These are phyloP conservation scores for Alternaria metachromatica DNA, from an alignment of 2,329 filamentous ascomycete genomes.

Conservation along the genomic window DNA sequence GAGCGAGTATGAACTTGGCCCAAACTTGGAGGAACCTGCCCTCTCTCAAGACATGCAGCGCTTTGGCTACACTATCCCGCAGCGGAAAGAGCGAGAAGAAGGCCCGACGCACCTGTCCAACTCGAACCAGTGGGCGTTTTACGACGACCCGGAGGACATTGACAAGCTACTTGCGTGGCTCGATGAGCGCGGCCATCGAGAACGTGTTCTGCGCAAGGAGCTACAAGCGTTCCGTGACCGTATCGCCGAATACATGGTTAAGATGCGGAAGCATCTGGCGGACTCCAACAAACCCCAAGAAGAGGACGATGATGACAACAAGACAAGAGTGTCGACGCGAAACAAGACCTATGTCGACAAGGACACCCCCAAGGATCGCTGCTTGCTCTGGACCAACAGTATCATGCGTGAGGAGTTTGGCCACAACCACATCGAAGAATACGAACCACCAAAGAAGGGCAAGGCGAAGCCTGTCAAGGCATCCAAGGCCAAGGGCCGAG, in stretches of 20 bases:
- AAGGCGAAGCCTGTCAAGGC: constrained; percentile 49
- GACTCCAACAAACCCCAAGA: constrained; percentile 59
- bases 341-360: constrained; percentile 65
- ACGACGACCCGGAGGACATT: constrained; percentile 78
- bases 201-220: constrained; percentile 87
- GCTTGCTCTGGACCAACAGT: constrained; percentile 70
- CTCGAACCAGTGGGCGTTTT: constrained; percentile 89
- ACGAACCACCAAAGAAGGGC: constrained; percentile 56
- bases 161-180: constrained; percentile 86
- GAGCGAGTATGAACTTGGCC: constrained; percentile 77
- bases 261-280: constrained; percentile 74
- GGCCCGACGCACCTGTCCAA: constrained; percentile 77
- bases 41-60: constrained; percentile 77
- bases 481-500: constrained; percentile 35
- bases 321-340: constrained; percentile 66
- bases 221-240: constrained; percentile 76
- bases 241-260: constrained; percentile 81
- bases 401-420: constrained; percentile 65
- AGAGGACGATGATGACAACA: constrained; percentile 54
- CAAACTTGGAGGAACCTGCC: constrained; percentile 61
- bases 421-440: constrained; percentile 64
- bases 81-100: constrained; percentile 87
- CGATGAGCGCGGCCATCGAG: constrained; percentile 83
- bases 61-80: constrained; percentile 81
- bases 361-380: constrained; percentile 61